Percentiles rank a stretch among this genome's conserved stretches.
Evolutionary conservation across 2,329 filamentous ascomycete genomes (phyloP).

Genomic region (Claviceps pazoutovae): DNA sequence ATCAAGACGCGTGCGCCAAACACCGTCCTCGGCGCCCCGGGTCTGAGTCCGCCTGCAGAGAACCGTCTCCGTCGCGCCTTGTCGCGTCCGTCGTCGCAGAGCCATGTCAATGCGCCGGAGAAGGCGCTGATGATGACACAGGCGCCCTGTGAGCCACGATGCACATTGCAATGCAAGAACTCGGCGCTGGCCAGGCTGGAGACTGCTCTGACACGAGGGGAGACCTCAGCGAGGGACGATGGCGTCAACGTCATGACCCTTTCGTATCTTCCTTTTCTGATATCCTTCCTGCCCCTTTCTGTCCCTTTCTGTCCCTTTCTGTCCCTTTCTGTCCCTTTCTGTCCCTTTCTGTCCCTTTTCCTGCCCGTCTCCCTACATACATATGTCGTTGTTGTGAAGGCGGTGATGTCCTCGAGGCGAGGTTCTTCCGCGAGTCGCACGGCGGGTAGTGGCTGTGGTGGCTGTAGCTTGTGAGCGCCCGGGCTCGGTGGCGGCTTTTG

Average conservation of each 20-base stretch:
- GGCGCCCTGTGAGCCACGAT: neutral
- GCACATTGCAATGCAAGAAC: neutral
- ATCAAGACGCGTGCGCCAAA: neutral
- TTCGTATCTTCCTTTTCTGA: neutral
- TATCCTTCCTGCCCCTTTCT: neutral
- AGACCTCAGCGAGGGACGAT: too few relatives aligned
- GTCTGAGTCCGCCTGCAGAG: neutral
- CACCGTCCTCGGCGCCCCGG: neutral
- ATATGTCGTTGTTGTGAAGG: neutral
- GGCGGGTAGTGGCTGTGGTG: neutral
- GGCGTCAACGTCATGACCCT: neutral
- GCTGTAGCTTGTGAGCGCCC: neutral
- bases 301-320: neutral
- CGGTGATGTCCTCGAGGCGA: neutral
- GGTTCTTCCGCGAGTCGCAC: neutral
- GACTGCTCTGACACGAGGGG: too few relatives aligned
- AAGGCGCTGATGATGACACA: too few relatives aligned
- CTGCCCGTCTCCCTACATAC: neutral
- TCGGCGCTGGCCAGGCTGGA: too few relatives aligned
- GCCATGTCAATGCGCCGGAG: neutral
- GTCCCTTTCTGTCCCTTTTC: neutral
- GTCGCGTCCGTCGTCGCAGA: neutral
- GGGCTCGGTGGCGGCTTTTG: conserved; percentile 5
- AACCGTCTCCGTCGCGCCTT: neutral
- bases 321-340: neutral